Conservation (phyloP, 495 filamentous ascomycete species). For the Wilcoxina mikolae region DNA sequence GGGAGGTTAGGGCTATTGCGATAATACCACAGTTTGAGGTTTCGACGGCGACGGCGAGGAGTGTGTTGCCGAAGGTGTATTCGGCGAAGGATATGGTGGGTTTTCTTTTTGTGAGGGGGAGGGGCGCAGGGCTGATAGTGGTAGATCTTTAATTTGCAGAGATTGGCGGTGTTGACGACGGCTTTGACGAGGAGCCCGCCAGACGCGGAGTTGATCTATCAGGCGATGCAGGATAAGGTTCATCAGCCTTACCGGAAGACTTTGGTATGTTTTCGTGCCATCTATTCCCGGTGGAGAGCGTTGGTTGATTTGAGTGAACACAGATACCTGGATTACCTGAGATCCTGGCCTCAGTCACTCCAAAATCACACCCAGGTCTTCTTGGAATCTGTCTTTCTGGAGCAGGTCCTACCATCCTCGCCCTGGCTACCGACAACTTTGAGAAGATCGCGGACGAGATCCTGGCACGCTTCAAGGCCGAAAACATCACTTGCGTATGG, state of each 20-base stretch:
- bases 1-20: slow-evolving; percentile 85
- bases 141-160: slow-evolving; percentile 83
- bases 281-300: background rate
- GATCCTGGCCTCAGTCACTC: slow-evolving; percentile 72
- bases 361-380: slow-evolving; percentile 68
- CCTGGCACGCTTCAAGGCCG: slow-evolving; percentile 47
- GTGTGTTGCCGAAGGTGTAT: slow-evolving; percentile 64
- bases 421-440: slow-evolving; percentile 77
- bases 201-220: slow-evolving; percentile 82
- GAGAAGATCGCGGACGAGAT: slow-evolving; percentile 66
- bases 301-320: background rate
- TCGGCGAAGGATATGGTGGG: slow-evolving; percentile 57
- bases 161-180: slow-evolving; percentile 71
- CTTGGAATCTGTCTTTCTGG: slow-evolving; percentile 86
- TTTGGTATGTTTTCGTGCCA: slow-evolving; percentile 34
- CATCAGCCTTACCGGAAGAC: slow-evolving; percentile 87
- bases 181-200: slow-evolving; percentile 77
- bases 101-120: background rate
- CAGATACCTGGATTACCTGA: slow-evolving; percentile 77
- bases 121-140: slow-evolving; percentile 3
- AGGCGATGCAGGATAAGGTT: slow-evolving; percentile 94
- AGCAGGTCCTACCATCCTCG: slow-evolving; percentile 86
- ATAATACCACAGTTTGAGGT: slow-evolving; percentile 93
- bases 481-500: slow-evolving; percentile 71
- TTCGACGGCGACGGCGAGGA: slow-evolving; percentile 70